Base-by-base conservation (phyloP, 78 protist genomes). In the Bigelowiella natans region DNA sequence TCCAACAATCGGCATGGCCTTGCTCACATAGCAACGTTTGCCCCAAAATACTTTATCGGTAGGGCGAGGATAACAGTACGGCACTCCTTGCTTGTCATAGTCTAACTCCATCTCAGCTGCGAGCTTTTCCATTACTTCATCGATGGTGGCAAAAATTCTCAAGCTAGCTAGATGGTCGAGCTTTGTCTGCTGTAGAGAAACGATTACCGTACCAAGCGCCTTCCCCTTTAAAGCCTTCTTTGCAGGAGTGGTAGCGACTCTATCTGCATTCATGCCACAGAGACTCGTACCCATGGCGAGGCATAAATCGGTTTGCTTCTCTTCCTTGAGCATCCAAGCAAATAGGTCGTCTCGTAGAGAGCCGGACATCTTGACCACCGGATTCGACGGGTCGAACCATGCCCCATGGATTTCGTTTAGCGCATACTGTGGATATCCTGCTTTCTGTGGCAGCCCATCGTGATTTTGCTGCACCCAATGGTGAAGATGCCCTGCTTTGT, bases 381-480 rank as follows among this genome's bases (percentile, higher is more conserved):
- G 86, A 83, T 83, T 83, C 3, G 38, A 30, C 3, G 86, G 86
- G 11, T 83, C 86, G 29, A 83, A 83, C 86, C 86, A 83, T 3
- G 86, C 86, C 3, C 86, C 86, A 83, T 83, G 86, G 11, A 83
- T 83, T 11, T 83, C 86, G 86, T 83, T 83, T 3, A 83, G 86
- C 3, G 38, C 11, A 29, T 83, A 29, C 38, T 7, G 86, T 18
- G 86, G 86, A 83, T 30, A 83, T 30, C 86, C 86, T 26, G 86
- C 86, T 28, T 83, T 83, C 11, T 83, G 86, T 31, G 86, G 86
- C 11, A 83, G 86, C 39, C 86, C 86, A 34, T 83, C 86, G 31
- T 83, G 86, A 34, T 83, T 83, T 28, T 83, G 86, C 86, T 83
- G 86, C 37, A 83, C 86, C 86, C 86, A 83, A 83, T 83, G 86